Evolutionary conservation across 106 monocot species (phyloP), one percentile per base, ranked within the genome.

Genomic region (Agapanthus africanus): DNA sequence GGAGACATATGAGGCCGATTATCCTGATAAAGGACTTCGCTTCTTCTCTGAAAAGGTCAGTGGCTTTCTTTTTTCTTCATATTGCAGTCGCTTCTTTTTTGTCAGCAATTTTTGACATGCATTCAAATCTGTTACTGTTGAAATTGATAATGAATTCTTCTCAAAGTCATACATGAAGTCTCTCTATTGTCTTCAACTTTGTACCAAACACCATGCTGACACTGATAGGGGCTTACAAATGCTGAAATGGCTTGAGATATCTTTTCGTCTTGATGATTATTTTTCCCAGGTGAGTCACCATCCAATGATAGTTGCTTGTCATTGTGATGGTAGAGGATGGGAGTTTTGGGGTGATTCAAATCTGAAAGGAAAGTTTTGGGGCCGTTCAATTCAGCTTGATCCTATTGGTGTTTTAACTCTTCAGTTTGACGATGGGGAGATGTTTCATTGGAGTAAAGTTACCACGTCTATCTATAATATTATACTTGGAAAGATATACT

Each of bases 1-100:
- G 49, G 94, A 95, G 78, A 95, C 94, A 44, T 95, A 91, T 78
- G 94, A 95, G 68, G 94, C 88, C 73, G 87, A 95, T 72, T 95
- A 95, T 81, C 94, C 94, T 68, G 94, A 95, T 74, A 95, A 95
- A 86, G 94, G 94, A 54, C 91, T 95, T 77, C 87, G 78, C 40
- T 95, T 95, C 68, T 88, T 95, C 74, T 95, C 94, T 68, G 94
- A 95, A 74, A 95, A 95, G 87, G 94, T 95, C 46, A 59, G 7
- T 18, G 9, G 0, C 30, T 21, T 23, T 18, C 32, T 46, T 1
- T 36, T 28, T 27, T 26, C 23, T 37, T 54, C 6, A n/a, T 22
- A 6, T 41, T 10, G 27, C 67, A 67, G 25, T 16, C 19, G 21
- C 16, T 63, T 62, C 8, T 7, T 25, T 59, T 9, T 8, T 34